Evolutionary conservation across 1,139 yeast species (phyloP), one percentile per base, ranked within the genome.

Genomic region (Yarrowia galli): DNA sequence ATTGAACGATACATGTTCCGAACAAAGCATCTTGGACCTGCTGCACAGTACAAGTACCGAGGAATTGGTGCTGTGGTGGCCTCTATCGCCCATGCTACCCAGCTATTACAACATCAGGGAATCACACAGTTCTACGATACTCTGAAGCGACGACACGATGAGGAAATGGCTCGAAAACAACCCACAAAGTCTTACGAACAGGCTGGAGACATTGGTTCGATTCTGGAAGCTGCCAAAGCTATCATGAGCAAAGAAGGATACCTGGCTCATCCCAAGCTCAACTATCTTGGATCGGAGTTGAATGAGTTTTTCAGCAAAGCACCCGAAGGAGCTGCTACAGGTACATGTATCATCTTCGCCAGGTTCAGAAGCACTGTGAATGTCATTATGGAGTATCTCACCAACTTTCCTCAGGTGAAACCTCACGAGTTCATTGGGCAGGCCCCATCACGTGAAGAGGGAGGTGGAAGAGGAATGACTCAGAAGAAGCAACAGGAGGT

Each of bases 341-440:
- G 97, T 1, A 84, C 91, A 71, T 96, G 89, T 1, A 95, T 95
- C 65, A 83, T 95, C 0, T 95, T 95, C 75, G 91, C 97, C 0
- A 97, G 92, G 74, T 85, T 86, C 71, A 84, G 99, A 74, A 96
- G 91, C 71, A 89, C 97, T 5, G 98, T 98, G 0, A 80, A 91
- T 45, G 98, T 92, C 71, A 89, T 96, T 67, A 92, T 91, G 0
- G 85, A 86, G 69, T 84, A 87, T 3, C 81, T 95, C 43, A 91
- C 87, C 70, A 76, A 77, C 18, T 78, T 79, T 18, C 77, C 79
- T 4, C 77, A 78, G 1, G 72, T 74, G 32, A 84, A 85, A 67
- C 91, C 99, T 0, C 97, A 92, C 75, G 86, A 95, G 35, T 96
- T 96, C 75, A 91, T 96, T 71, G 99, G 99, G 0, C 99, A 96